Conservation (phyloP, 352 stramenopile genomes). For the Plasmopara viticola region DNA sequence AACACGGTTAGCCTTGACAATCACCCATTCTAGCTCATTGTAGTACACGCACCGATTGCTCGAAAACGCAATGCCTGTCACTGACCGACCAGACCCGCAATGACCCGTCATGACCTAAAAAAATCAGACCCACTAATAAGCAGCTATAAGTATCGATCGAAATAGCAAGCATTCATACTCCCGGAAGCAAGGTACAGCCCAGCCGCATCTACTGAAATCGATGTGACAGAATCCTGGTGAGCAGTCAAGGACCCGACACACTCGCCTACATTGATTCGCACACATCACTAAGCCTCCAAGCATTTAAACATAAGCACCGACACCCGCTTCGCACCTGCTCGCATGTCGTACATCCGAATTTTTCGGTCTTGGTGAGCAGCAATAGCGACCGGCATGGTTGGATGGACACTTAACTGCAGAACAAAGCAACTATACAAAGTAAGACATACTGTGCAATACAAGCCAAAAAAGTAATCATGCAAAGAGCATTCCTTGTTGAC, state of each 20-base stretch:
- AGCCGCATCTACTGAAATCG: slow-evolving; percentile 68
- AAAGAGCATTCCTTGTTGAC: slow-evolving; percentile 55
- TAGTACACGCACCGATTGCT: slow-evolving; percentile 53
- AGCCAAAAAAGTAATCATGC: not conserved
- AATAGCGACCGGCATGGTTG: slow-evolving; percentile 79
- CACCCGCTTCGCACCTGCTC: slow-evolving; percentile 25
- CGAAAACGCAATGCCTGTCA: slow-evolving; percentile 82
- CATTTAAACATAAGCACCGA: slow-evolving; percentile 2
- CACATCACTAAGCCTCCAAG: not conserved
- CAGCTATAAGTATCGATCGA: not conserved
- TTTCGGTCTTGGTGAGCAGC: slow-evolving; percentile 77
- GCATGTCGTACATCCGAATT: slow-evolving; percentile 85
- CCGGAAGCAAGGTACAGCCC: slow-evolving; percentile 71
- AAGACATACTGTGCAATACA: not conserved
- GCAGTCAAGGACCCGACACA: slow-evolving; percentile 70
- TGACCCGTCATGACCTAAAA: slow-evolving; percentile 71
- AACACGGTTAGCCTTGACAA: slow-evolving; percentile 2
- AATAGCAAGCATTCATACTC: slow-evolving; percentile 26
- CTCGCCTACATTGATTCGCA: slow-evolving; percentile 29
- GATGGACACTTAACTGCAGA: slow-evolving; percentile 51
- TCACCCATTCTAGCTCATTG: not conserved
- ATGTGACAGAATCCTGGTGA: slow-evolving; percentile 78
- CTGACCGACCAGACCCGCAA: slow-evolving; percentile 77
- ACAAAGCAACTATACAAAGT: not conserved
- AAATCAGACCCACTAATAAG: slow-evolving; percentile 3